Evolutionary conservation across 2,329 filamentous ascomycete species (phyloP), one percentile per base, ranked within the genome.

Genomic region (Apiospora rasikravindrae): DNA sequence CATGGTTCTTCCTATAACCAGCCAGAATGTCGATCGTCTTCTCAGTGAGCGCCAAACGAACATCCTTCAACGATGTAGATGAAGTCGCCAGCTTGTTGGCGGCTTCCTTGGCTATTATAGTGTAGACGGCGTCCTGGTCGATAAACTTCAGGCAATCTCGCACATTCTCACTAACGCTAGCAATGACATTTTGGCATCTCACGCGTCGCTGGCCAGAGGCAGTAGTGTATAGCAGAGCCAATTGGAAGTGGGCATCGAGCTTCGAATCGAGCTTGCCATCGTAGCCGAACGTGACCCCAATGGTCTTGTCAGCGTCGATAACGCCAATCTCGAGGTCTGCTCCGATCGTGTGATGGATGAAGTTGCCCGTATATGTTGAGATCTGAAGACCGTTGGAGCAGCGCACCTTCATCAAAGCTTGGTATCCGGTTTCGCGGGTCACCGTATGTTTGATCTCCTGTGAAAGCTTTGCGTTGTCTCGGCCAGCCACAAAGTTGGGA

Each of bases 211-310:
- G 91, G 4, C 96, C 96, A 69, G 89, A 92, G 4, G 95, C 93
- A 5, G 96, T 97, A 0, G 96, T 99, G 84, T 99, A 99, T 1
- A 99, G 88, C 2, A 99, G 86, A 1, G 96, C 96, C 29, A 94
- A 94, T 81, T 99, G 96, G 88, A 99, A 99, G 83, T 99, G 96
- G 10, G 96, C 96, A 82, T 99, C 96, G 29, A 98, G 88, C 83
- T 98, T 98, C 5, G 94, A 87, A 82, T 99, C 96, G n/a, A 99
- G 89, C 83, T 98, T 98, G 73, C 96, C 96, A 80, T 99, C 96
- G 82, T 99, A 97, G 77, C 90, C 93, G 81, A 99, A 99, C 68
- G 94, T 92, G 14, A 98, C 94, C 2, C 92, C 93, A 75, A 99
- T 88, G 13, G 96, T 94, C 84, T 98, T 98, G 83, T 99, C 96